A percentile compares a stretch with the other conserved stretches of the same genome.
phyloP scores from a whole-genome alignment of 2,329 filamentous ascomycete species.

The Diplodia sapinea region DNA sequence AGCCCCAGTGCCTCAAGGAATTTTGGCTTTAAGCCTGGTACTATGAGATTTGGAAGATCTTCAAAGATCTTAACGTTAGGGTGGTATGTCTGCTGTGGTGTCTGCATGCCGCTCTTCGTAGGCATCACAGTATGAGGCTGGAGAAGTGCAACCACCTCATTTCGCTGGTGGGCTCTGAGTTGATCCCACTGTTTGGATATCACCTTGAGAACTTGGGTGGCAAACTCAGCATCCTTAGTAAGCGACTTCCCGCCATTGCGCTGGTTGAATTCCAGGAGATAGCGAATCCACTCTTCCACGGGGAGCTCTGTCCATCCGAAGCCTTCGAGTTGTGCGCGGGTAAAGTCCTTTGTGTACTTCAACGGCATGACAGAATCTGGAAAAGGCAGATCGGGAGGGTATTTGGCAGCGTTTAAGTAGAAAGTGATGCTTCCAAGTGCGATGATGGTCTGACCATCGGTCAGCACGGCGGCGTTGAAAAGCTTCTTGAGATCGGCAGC shows the following conservation, averaged over 20 bases:
- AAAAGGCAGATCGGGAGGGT: constrained; percentile 52
- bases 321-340: constrained; percentile 71
- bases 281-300: constrained; percentile 80
- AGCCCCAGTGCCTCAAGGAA: constrained; percentile 84
- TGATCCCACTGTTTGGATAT: constrained; percentile 90
- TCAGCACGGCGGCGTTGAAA: constrained; percentile 80
- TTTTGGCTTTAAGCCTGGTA: constrained; percentile 83
- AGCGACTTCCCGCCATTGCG: constrained; percentile 60
- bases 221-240: constrained; percentile 75
- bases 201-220: constrained; percentile 75
- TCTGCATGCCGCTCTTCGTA: constrained; percentile 88
- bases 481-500: constrained; percentile 69
- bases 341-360: constrained; percentile 76
- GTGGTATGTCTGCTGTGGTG: constrained; percentile 87
- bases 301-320: constrained; percentile 88
- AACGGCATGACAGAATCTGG: constrained; percentile 66
- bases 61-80: constrained; percentile 93
- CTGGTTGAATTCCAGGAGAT: constrained; percentile 45
- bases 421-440: constrained; percentile 83
- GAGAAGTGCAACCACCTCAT: constrained; percentile 68
- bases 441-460: constrained; percentile 58
- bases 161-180: constrained; percentile 70
- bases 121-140: constrained; percentile 77
- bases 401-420: constrained; percentile 77
- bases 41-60: constrained; percentile 81